These are phyloP conservation scores for Penicillium atrosanguineum DNA, from an alignment of 495 filamentous ascomycete genomes.

Conservation along the genomic window DNA sequence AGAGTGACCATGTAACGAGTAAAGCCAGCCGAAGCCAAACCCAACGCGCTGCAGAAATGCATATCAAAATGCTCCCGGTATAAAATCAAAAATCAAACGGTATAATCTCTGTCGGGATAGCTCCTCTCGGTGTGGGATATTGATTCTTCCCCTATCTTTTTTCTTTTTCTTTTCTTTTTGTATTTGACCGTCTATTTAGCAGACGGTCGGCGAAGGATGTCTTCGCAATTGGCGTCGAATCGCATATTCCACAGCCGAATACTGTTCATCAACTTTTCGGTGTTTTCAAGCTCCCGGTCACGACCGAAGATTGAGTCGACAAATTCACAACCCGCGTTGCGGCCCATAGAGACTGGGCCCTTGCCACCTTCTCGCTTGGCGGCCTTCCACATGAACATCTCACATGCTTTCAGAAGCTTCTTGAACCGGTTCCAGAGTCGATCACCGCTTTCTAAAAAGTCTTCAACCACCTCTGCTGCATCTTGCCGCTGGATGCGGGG, in stretches of 20 bases:
- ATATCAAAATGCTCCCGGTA: constrained; percentile 24
- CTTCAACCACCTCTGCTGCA: constrained; percentile 77
- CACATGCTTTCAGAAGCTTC: constrained; percentile 83
- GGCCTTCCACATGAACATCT: constrained; percentile 87
- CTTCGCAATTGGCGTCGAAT: constrained; percentile 95
- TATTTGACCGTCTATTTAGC: constrained; percentile 18
- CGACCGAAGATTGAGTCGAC: constrained; percentile 95
- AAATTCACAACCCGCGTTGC: constrained; percentile 92
- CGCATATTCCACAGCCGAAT: constrained; percentile 93
- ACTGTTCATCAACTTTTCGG: constrained; percentile 91
- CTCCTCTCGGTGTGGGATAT: neutral
- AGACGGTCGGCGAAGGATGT: constrained; percentile 63
- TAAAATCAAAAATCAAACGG: constrained; percentile 7
- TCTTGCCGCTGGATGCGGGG: constrained; percentile 67
- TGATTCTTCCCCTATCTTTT: constrained; percentile 8
- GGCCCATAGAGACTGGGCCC: constrained; percentile 71
- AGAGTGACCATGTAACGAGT: constrained; percentile 18
- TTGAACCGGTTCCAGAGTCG: constrained; percentile 83
- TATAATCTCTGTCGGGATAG: neutral
- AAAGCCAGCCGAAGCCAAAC: constrained; percentile 28
- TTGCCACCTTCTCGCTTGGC: constrained; percentile 64
- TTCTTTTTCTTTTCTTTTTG: constrained; percentile 3
- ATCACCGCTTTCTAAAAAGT: constrained; percentile 90
- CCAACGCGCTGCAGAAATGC: constrained; percentile 32
- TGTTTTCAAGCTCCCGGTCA: constrained; percentile 86